phyloP scores from a whole-genome alignment of 768 basidiomycete genomes.

The Tulasnella sp. region DNA sequence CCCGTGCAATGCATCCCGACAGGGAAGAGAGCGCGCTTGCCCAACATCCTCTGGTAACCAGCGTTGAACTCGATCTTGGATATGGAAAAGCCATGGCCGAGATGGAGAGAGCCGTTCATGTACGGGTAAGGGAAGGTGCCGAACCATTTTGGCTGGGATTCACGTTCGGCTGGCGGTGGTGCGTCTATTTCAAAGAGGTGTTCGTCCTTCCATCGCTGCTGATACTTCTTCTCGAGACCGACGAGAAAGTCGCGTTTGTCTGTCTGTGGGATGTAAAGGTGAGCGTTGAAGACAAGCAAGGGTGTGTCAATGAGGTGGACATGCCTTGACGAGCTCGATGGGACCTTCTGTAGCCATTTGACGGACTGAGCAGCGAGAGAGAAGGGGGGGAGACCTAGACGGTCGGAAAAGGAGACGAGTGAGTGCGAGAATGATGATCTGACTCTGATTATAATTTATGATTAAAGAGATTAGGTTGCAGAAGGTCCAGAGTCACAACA shows the following conservation, averaged over 20 bases:
- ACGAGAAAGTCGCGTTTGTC: constrained; percentile 86
- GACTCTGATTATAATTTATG: background rate
- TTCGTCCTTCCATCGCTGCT: constrained; percentile 68
- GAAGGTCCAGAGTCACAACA: constrained; percentile 2
- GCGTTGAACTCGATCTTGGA: constrained; percentile 96
- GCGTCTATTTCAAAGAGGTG: constrained; percentile 79
- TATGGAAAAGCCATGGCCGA: constrained; percentile 97
- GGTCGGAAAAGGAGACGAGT: background rate
- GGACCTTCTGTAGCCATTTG: constrained; percentile 21
- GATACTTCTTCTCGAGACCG: constrained; percentile 75
- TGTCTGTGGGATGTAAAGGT: constrained; percentile 47
- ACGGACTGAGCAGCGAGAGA: background rate
- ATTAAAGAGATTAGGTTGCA: background rate
- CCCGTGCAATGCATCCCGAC: constrained; percentile 97
- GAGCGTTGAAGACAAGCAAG: background rate
- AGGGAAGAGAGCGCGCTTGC: constrained; percentile 93
- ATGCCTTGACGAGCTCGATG: constrained; percentile 25
- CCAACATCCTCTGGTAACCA: constrained; percentile 90
- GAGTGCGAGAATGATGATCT: constrained; percentile 13
- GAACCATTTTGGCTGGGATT: constrained; percentile 91
- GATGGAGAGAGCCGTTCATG: constrained; percentile 96
- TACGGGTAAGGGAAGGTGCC: constrained; percentile 95
- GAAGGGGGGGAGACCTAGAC: background rate
- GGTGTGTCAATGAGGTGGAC: background rate
- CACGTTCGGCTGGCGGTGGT: constrained; percentile 53